phyloP scores from a whole-genome alignment of 352 stramenopile genomes.

The Phytophthora colocasiae region DNA sequence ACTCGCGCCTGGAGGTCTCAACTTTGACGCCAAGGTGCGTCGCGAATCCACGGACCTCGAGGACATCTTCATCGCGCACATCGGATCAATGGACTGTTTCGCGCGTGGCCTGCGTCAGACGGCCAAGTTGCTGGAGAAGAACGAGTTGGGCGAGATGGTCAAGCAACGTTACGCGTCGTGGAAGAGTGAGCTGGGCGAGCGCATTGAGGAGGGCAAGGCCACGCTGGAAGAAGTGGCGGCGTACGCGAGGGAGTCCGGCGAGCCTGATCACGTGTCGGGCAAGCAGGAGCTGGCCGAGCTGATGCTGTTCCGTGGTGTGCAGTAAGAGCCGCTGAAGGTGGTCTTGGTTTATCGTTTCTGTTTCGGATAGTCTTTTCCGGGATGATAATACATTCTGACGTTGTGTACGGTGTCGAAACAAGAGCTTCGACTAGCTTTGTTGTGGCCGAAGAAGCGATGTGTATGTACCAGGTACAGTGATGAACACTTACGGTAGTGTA shows the following conservation, averaged over 20 bases:
- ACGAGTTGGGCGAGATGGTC: conserved; percentile 56
- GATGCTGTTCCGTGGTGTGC: conserved; percentile 53
- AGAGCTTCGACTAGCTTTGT: too few species aligned
- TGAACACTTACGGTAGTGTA: too few species aligned
- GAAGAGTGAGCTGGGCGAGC: conserved; percentile 59
- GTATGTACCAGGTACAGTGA: too few species aligned
- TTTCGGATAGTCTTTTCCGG: too few species aligned
- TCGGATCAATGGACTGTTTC: conserved; percentile 89
- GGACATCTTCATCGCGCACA: conserved; percentile 44
- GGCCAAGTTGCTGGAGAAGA: conserved; percentile 69
- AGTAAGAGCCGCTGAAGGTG: conserved; percentile 2
- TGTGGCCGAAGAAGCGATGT: too few species aligned
- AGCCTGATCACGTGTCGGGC: conserved; percentile 65
- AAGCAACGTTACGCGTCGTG: conserved; percentile 76
- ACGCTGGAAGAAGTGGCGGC: conserved; percentile 72
- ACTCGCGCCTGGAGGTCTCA: not conserved
- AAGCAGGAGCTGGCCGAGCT: conserved; percentile 85
- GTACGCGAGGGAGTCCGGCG: conserved; percentile 53
- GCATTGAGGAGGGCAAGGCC: conserved; percentile 64
- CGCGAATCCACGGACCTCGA: not conserved
- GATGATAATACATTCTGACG: too few species aligned
- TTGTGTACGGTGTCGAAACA: too few species aligned
- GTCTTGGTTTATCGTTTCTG: too few species aligned
- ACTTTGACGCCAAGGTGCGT: not conserved
- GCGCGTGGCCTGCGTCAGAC: conserved; percentile 76